These are phyloP conservation scores for Evansstolkia leycettana DNA, from an alignment of 495 filamentous ascomycete species.

Conservation along the genomic window DNA sequence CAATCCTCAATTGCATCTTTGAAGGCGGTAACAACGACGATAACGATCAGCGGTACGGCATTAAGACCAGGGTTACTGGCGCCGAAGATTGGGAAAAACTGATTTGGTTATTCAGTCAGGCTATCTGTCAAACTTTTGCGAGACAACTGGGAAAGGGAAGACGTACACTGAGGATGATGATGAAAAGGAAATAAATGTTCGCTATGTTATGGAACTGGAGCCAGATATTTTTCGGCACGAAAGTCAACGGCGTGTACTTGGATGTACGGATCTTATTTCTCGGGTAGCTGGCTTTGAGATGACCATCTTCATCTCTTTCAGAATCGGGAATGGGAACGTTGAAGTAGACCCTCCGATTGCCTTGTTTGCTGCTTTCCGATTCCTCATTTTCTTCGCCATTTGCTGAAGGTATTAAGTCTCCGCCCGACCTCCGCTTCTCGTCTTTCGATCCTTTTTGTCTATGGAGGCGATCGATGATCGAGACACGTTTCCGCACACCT, in stretches of 20 bases:
- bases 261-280: slow-evolving; percentile 97
- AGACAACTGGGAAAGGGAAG: slow-evolving; percentile 1
- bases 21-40: slow-evolving; percentile 78
- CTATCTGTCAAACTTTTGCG: background rate
- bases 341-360: slow-evolving; percentile 60
- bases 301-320: slow-evolving; percentile 75
- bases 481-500: slow-evolving; percentile 67
- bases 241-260: slow-evolving; percentile 91
- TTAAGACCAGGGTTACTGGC: slow-evolving; percentile 82
- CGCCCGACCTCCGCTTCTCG: slow-evolving; percentile 56
- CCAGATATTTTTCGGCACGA: slow-evolving; percentile 95
- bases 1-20: slow-evolving; percentile 99
- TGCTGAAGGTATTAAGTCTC: slow-evolving; percentile 13
- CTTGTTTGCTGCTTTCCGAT: slow-evolving; percentile 13
- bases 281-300: slow-evolving; percentile 54
- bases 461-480: slow-evolving; percentile 69
- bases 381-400: slow-evolving; percentile 34
- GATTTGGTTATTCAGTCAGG: slow-evolving; percentile 6
- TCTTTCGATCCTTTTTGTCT: slow-evolving; percentile 41
- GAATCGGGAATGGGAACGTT: slow-evolving; percentile 68
- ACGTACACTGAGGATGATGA: slow-evolving; percentile 87
- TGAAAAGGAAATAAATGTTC: slow-evolving; percentile 95
- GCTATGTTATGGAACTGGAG: slow-evolving; percentile 98
- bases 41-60: slow-evolving; percentile 86
- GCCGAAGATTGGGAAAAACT: slow-evolving; percentile 97